Conservation (phyloP, 805 yeast genomes). For the Candida andamanensis region DNA sequence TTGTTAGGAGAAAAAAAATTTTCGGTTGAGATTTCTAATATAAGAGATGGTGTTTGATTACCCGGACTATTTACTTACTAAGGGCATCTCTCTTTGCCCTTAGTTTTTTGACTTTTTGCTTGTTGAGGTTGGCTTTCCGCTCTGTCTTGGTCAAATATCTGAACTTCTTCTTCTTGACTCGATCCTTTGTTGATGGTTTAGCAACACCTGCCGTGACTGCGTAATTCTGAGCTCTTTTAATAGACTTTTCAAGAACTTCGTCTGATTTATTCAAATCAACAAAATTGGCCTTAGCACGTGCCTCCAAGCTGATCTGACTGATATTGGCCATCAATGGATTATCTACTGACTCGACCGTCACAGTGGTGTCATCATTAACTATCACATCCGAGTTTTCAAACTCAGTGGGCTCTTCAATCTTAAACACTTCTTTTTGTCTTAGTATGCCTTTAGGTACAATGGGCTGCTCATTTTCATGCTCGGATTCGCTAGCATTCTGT, state of each 20-base stretch:
- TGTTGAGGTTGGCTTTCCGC: slow-evolving; percentile 47
- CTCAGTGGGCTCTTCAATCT: slow-evolving; percentile 20
- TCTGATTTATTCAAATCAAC: slow-evolving; percentile 69
- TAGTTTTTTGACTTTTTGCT: slow-evolving; percentile 18
- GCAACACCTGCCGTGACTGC: slow-evolving; percentile 59
- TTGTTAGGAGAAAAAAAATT: slow-evolving; percentile 1
- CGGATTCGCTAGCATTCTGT: slow-evolving; percentile 12
- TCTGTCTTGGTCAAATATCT: slow-evolving; percentile 81
- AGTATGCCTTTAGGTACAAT: slow-evolving; percentile 33
- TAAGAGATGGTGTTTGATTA: neutral
- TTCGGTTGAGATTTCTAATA: slow-evolving; percentile 1
- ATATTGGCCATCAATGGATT: slow-evolving; percentile 37
- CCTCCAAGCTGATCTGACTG: slow-evolving; percentile 32
- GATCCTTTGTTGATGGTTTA: slow-evolving; percentile 30
- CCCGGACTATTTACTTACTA: slow-evolving; percentile 1
- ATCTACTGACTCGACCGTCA: slow-evolving; percentile 36
- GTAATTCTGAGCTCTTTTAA: slow-evolving; percentile 76
- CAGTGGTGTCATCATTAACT: slow-evolving; percentile 42
- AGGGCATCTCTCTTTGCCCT: slow-evolving; percentile 4
- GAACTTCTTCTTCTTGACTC: slow-evolving; percentile 55
- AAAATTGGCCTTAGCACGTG: slow-evolving; percentile 55
- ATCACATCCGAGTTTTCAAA: slow-evolving; percentile 25
- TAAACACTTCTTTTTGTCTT: slow-evolving; percentile 40
- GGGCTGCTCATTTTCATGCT: slow-evolving; percentile 9
- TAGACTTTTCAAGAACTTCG: slow-evolving; percentile 66